These are phyloP conservation scores for Gossypium davidsonii DNA, from an alignment of 441 rosid genomes.

Conservation along the genomic window DNA sequence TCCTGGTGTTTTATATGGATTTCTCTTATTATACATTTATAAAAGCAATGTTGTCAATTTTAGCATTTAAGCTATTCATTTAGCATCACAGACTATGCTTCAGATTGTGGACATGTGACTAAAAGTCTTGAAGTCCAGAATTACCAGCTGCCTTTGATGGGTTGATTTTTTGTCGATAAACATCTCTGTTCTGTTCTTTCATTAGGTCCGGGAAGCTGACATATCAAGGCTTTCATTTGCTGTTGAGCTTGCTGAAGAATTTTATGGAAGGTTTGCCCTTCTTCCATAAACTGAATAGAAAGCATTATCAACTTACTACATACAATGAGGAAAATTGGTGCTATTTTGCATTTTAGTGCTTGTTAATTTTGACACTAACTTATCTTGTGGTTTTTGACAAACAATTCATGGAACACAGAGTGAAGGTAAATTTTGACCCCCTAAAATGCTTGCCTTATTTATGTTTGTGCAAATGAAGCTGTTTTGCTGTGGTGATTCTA, in stretches of 20 bases:
- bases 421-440: slow-evolving; percentile 62
- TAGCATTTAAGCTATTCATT: neutral
- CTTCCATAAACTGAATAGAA: slow-evolving; percentile 20
- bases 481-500: slow-evolving; percentile 16
- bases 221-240: slow-evolving; percentile 97
- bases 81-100: neutral
- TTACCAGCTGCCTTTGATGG: slow-evolving; percentile 9
- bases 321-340: slow-evolving; percentile 8
- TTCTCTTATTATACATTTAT: neutral
- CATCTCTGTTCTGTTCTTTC: slow-evolving; percentile 18
- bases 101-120: neutral
- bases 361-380: slow-evolving; percentile 32
- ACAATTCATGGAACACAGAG: slow-evolving; percentile 48
- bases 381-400: slow-evolving; percentile 30
- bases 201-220: slow-evolving; percentile 96
- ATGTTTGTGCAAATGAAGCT: slow-evolving; percentile 11
- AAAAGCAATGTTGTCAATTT: neutral
- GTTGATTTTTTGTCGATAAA: slow-evolving; percentile 15
- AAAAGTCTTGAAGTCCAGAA: slow-evolving; percentile 3
- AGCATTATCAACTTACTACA: neutral
- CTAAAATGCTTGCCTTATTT: slow-evolving; percentile 14
- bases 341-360: slow-evolving; percentile 7
- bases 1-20: neutral
- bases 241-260: slow-evolving; percentile 98
- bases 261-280: slow-evolving; percentile 81